These are phyloP conservation scores for Gossypium turneri DNA, from an alignment of 345 rosid genomes.

Conservation along the genomic window DNA sequence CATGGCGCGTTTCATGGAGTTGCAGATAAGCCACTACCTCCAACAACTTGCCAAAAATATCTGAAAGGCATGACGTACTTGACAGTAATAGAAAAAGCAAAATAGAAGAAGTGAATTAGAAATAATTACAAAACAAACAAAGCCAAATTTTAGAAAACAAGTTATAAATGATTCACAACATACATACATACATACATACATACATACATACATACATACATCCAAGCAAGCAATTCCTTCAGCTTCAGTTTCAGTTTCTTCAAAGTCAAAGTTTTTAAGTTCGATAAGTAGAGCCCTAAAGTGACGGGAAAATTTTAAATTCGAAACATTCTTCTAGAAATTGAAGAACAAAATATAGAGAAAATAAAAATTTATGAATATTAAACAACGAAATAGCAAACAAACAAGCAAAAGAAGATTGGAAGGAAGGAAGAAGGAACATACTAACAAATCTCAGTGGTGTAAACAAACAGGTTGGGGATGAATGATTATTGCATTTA, in stretches of 20 bases:
- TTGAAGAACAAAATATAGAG: neutral
- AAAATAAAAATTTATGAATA: neutral
- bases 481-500: neutral
- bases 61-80: neutral
- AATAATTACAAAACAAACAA: neutral
- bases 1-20: neutral
- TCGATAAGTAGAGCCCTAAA: no score
- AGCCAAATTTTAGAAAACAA: no score
- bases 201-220: neutral
- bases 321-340: neutral
- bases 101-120: neutral
- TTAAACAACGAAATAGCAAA: neutral
- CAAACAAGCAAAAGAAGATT: neutral
- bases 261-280: neutral
- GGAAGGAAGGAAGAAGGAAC: neutral
- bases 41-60: neutral
- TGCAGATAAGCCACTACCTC: neutral
- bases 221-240: neutral
- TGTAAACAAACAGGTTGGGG: neutral
- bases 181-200: neutral
- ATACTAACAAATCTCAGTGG: neutral
- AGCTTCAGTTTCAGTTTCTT: neutral
- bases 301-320: neutral
- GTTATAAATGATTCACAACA: no score
- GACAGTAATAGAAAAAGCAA: neutral